A percentile compares a stretch with the other conserved stretches of the same genome.
Conservation (phyloP, 1,284 basidiomycete genomes). For the Sporisorium iseilematis-ciliati region DNA sequence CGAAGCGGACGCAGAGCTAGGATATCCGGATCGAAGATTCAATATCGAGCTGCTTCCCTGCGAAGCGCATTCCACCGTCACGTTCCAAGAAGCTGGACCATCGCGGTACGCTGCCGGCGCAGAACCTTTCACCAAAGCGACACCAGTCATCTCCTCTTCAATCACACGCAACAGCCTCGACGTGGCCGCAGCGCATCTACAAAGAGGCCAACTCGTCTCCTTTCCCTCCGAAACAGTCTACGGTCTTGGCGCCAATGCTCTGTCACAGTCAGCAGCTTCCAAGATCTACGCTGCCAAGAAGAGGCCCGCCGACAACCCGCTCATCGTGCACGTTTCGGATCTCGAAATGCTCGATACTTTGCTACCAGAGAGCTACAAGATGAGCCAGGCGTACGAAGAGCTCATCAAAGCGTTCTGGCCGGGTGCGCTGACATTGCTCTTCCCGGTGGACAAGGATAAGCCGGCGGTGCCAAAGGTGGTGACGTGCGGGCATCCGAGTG, state of each 20-base stretch:
- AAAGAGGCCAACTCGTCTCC: conserved; percentile 75
- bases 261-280: conserved; percentile 72
- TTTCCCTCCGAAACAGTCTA: conserved; percentile 99
- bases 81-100: conserved; percentile 39
- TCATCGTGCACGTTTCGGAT: conserved; percentile 96
- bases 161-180: conserved; percentile 51
- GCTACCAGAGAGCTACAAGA: conserved; percentile 68
- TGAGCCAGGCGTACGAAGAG: conserved; percentile 33
- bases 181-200: conserved; percentile 63
- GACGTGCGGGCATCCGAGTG: conserved; percentile 83
- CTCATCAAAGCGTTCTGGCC: conserved; percentile 90
- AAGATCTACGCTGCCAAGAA: conserved; percentile 94
- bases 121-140: conserved; percentile 31
- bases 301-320: conserved; percentile 92
- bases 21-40: conserved; percentile 52
- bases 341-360: conserved; percentile 79
- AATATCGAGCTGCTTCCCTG: conserved; percentile 38
- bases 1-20: conserved; percentile 8
- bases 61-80: conserved; percentile 14
- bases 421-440: conserved; percentile 90
- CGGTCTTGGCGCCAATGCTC: conserved; percentile 89
- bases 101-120: conserved; percentile 13
- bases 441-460: conserved; percentile 74
- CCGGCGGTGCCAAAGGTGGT: conserved; percentile 58
- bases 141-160: conserved; percentile 33